Percentiles rank a stretch among this genome's conserved stretches.
Conservation (phyloP, 352 stramenopile genomes). For the Pythium apleroticum region DNA sequence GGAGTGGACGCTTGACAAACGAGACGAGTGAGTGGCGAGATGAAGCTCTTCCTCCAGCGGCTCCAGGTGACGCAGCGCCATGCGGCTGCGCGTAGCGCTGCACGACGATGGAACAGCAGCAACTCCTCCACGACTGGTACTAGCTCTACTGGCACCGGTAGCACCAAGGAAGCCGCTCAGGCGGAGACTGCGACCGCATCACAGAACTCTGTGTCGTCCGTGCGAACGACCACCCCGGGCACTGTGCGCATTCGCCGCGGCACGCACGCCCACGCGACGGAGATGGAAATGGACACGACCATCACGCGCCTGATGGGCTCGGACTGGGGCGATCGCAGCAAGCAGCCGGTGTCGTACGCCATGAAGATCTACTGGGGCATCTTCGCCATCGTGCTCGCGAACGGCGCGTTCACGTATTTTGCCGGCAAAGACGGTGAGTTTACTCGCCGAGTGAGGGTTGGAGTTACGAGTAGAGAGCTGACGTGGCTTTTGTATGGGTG, state of each 20-base stretch:
- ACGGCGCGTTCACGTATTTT: slow-evolving; percentile 36
- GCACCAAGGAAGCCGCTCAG: background rate
- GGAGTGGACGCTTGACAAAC: background rate
- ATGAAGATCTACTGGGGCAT: slow-evolving; percentile 48
- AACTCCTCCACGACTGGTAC: background rate
- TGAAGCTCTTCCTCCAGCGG: slow-evolving; percentile 18
- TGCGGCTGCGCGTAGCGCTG: background rate
- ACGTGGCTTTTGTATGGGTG: background rate
- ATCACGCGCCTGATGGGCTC: slow-evolving; percentile 37
- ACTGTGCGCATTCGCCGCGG: slow-evolving; percentile 27
- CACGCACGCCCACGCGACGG: slow-evolving; percentile 19
- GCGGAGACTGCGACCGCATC: background rate
- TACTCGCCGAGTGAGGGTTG: background rate
- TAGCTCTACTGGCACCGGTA: background rate
- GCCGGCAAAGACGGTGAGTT: slow-evolving; percentile 29
- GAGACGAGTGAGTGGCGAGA: slow-evolving; percentile 5
- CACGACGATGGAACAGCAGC: slow-evolving; percentile 3
- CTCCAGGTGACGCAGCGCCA: background rate
- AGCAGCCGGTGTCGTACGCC: slow-evolving; percentile 33
- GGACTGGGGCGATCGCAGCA: slow-evolving; percentile 42
- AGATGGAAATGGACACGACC: slow-evolving; percentile 32
- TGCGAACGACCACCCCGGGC: slow-evolving; percentile 16
- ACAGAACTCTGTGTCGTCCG: slow-evolving; percentile 10
- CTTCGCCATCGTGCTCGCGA: slow-evolving; percentile 37
- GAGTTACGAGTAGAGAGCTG: background rate